Evolutionary conservation across 371 early-diverging fungal species (phyloP), one percentile per base, ranked within the genome.

Genomic region (Apophysomyces ossiformis): DNA sequence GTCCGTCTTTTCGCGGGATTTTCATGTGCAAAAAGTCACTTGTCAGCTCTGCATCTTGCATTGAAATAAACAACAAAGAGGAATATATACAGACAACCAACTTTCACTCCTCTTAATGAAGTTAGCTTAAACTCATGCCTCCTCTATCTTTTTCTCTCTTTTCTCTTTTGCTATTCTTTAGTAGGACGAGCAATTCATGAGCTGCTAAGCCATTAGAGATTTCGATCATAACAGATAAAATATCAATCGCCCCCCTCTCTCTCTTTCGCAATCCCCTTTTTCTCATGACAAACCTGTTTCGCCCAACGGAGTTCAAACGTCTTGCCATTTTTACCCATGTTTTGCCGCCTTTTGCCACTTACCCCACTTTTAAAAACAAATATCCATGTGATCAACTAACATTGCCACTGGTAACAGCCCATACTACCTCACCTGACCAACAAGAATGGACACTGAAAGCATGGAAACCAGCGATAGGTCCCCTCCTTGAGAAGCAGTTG

Each of bases 321-420:
- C 41, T 44, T 43, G n/a, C 11, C 26, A 39, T 18, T 61, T 43
- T 61, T 61, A 26, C 45, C 61, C 61, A 61, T 18, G 13, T 12
- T 41, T 61, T 61, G 43, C 61, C 61, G 61, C 61, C n/a, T 43
- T 61, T 61, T 61, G 18, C 61, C 44, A 45, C 46, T 13, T 45
- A 45, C 46, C 46, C 46, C 46, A 45, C 46, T 45, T 45, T 45
- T 45, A 13, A 12, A 45, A 12, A 45, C 32, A 45, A 45, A 9
- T 15, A n/a, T 45, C 13, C 46, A 45, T 45, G 13, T 45, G 46
- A 45, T 45, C 46, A 45, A 13, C 16, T 18, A 45, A 26, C 32
- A 26, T 26, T 26, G 32, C 32, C 32, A 26, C 32, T 26, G 32
- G 32, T 1, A 26, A 26, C 32, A 26, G 32, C 32, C 32, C 32